Evolutionary conservation across 1,139 yeast species (phyloP), one percentile per base, ranked within the genome.

Genomic region (Candida pseudoviswanathii): DNA sequence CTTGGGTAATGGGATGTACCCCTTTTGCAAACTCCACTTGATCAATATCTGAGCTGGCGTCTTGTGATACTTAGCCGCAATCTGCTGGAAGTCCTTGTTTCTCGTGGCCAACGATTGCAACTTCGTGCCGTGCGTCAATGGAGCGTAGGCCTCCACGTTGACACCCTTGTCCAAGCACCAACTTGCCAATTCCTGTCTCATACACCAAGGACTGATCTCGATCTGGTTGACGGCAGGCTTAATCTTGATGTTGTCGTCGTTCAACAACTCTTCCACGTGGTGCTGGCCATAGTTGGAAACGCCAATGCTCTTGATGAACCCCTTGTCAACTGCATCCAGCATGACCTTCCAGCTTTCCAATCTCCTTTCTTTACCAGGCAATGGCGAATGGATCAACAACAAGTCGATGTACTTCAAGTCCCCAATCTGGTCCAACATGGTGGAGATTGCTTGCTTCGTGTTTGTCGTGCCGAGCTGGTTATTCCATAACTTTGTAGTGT

Each of bases 171-270:
- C 43, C 43, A 71, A 66, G 54, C 87, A 84, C 66, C 70, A 85
- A 37, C 78, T 77, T 3, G 83, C 81, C 48, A 86, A 66, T 37
- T 85, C 86, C 38, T 73, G 71, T 58, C 90, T 73, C 88, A 84
- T 85, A 50, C 85, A 73, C 90, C 91, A 86, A 0, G 92, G 94
- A 54, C 88, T 83, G 16, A 86, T 78, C 64, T 86, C 92, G 53
- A 86, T 78, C 62, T 84, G 87, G 59, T 85, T 81, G 8, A 82
- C 80, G 8, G 61, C 85, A 0, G 92, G 94, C 51, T 71, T 73
- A 51, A 76, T 62, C 55, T 69, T 78, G 50, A 84, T 66, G 1
- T 72, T 78, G 0, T 73, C 67, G 84, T 86, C 84, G 8, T 61
- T 56, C 29, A 82, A 62, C 32, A 86, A 68, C 64, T 86, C 87